Conservation (phyloP, 2,329 filamentous ascomycete species). For the Trichoderma cornu-damae region DNA sequence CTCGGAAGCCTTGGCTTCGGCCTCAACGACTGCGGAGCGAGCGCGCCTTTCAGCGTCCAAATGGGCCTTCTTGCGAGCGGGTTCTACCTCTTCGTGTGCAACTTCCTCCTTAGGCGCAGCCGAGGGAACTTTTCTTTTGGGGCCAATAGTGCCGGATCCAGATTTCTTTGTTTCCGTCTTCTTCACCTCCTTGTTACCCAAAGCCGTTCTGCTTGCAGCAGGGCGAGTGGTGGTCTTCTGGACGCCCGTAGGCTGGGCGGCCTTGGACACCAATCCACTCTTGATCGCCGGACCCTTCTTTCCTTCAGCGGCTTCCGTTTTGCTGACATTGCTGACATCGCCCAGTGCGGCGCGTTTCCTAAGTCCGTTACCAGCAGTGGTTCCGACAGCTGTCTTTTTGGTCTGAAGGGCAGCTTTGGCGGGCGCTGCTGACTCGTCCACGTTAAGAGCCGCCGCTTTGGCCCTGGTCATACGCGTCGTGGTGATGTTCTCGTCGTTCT, state of each 20-base stretch:
- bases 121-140: slow-evolving; percentile 62
- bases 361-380: slow-evolving; percentile 43
- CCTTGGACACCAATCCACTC: slow-evolving; percentile 71
- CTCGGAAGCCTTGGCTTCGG: slow-evolving; percentile 18
- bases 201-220: slow-evolving; percentile 55
- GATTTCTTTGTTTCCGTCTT: slow-evolving; percentile 63
- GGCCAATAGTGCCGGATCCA: slow-evolving; percentile 61
- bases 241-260: slow-evolving; percentile 73
- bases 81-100: slow-evolving; percentile 59
- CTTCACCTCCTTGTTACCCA: slow-evolving; percentile 63
- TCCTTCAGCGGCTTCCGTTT: slow-evolving; percentile 63
- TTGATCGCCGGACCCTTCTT: slow-evolving; percentile 73
- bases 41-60: slow-evolving; percentile 48
- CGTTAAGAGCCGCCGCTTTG: slow-evolving; percentile 72
- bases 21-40: slow-evolving; percentile 30
- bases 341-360: slow-evolving; percentile 81
- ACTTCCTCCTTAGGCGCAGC: slow-evolving; percentile 57
- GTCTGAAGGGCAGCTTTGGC: slow-evolving; percentile 61
- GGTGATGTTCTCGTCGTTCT: slow-evolving; percentile 86
- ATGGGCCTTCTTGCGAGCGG: slow-evolving; percentile 60
- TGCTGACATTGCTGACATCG: slow-evolving; percentile 93
- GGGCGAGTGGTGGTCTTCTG: slow-evolving; percentile 60
- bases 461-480: slow-evolving; percentile 87
- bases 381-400: slow-evolving; percentile 58
- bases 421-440: slow-evolving; percentile 55